Evolutionary conservation across 2,329 filamentous ascomycete species (phyloP), one percentile per base, ranked within the genome.

Genomic region (Aspergillus neotritici): DNA sequence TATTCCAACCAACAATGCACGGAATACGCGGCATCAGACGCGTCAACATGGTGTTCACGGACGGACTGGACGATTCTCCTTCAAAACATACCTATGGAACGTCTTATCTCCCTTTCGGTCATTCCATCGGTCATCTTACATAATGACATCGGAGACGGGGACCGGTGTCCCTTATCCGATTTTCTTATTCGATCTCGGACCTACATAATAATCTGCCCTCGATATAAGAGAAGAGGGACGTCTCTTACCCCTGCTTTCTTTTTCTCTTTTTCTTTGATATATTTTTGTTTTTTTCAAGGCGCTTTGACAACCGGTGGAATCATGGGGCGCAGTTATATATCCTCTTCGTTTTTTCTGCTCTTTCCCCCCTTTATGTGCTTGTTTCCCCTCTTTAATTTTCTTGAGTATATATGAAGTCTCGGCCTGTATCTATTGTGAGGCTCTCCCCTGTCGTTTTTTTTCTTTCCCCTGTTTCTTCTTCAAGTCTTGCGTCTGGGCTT

Each of bases 1-100:
- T 42, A 14, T 12, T 13, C 31, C 31, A 30, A 29, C 17, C 21
- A 17, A 28, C 13, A 34, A 29, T 14, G 42, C 31, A 41, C 34
- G 15, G 13, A 21, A 31, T 13, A 13, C 15, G 29, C 21, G 28
- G 25, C 31, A 29, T 11, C 33, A 41, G 28, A 31, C 15, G 34
- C 38, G 38, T 34, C 25, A 14, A 37, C 30, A 41, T 29, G 43
- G 43, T 38, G 38, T 43, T 43, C 40, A 40, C 14, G 29, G 36
- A 35, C 21, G 43, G 32, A 28, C 28, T 34, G 31, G 30, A 36
- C 33, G 15, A 34, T 41, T 21, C 34, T 37, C 16, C 5, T 37
- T 37, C 28, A 21, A 37, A 28, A 4, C 5, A 37, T 16, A 37
- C 17, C 17, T 12, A 37, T 13, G 28, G 17, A 37, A 29, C 36